Base-by-base conservation (phyloP, 306 rosid genomes). In the Leucaena leucocephala region DNA sequence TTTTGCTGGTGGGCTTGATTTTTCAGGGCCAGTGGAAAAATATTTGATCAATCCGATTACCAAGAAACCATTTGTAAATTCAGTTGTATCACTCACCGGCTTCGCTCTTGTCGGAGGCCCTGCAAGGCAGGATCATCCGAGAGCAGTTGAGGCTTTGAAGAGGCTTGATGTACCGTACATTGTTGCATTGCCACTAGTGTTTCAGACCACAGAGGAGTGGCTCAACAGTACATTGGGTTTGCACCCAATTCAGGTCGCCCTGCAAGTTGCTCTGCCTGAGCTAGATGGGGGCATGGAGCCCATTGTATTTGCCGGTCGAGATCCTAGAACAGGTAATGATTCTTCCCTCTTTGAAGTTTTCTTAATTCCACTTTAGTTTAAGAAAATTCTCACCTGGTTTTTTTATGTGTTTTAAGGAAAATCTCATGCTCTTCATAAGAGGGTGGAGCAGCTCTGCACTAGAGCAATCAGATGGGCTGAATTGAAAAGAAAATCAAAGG, bases 211-310 rank as follows among this genome's bases (percentile, higher is more conserved):
- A 14, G 99, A 96, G 84, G 99, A 96, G 79, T 96, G 98, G 99
- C 84, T 96, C 27, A 96, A 93, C 46, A 96, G 99, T 72, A 93
- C 98, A 67, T 72, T 96, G 85, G 99, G 99, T 33, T 76, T 96
- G 89, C 99, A 96, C 80, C 99, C 99, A 34, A 93, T 96, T 75
- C 99, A 96, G 89, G 99, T 96, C 7, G 99, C 99, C 19, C 88
- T 96, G 81, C 99, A 96, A 82, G 98, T 96, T 78, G 99, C 99
- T 55, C 91, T 96, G 62, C 99, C 99, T 0, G 99, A 96, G 87
- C 97, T 96, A 1, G 99, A 93, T 83, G 99, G 99, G 68, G 99
- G 98, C 74, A 96, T 96, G 97, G 99, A 96, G 84, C 99, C 99
- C 12, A 96, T 96, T 13, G 96, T 96, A 81, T 96, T 91, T 35